Base-by-base conservation (phyloP, 2,329 filamentous ascomycete species). In the Fusarium goolgardi region DNA sequence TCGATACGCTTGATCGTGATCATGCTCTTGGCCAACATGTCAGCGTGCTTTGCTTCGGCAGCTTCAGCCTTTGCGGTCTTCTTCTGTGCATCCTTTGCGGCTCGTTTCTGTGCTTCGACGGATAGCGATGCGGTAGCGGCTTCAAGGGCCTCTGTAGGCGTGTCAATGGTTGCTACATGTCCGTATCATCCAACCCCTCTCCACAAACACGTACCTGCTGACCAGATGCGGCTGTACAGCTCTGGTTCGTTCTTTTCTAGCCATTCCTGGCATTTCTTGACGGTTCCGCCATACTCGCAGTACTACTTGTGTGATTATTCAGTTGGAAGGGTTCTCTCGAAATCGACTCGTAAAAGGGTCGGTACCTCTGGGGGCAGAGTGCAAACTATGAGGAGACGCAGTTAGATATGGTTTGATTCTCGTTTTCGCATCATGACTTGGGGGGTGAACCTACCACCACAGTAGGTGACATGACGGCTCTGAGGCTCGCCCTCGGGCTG, bases 261-360 rank as follows among this genome's bases (percentile, higher is more conserved):
- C 96, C 96, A 99, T 79, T 98, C 94, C 80, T 95, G 91, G 83
- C 96, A 99, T 83, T 97, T 99, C 82, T 94, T 97, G 25, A 91
- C 90, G 39, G 94, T 98, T 70, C 94, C 95, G 76, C 96, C 96
- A 81, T 97, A 98, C 82, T 99, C 96, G 84, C 96, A 99, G 83
- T 97, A 99, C 96, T 98, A 82, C 71, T 80, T 75, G 64, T 60
- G 63, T 54, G 55, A 62, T 73, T 52, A 70, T 70, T 75, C 61
- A 73, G 71, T 64, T 67, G 55, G 50, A 51, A 58, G 21, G 62
- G 47, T 29, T 49, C 41, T 62, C 51, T 59, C 34, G 49, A 41
- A 34, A 23, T 21, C 12, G 55, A 37, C 49, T 64, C 40, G 53
- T 41, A 46, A 49, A 52, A 32, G 55, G 16, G 49, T 63, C 76